phyloP scores from a whole-genome alignment of 257 asterid species.

The Solanum pinnatisectum region DNA sequence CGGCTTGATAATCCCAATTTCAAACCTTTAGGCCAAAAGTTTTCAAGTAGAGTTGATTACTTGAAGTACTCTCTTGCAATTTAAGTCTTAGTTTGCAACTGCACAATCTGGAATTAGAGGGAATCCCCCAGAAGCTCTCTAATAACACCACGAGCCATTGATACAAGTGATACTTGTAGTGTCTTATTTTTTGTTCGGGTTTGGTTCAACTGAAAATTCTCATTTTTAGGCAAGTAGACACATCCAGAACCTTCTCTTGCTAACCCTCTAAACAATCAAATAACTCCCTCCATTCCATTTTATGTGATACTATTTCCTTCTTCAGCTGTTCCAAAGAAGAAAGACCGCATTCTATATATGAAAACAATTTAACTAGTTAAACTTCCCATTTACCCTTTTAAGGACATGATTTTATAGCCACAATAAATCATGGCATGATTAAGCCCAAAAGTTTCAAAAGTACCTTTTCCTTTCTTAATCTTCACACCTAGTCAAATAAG shows the following conservation, averaged over 20 bases:
- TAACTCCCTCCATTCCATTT: neutral
- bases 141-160: neutral
- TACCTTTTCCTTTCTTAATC: neutral
- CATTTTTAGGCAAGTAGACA: neutral
- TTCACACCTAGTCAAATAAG: neutral
- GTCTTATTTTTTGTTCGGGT: neutral
- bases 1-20: neutral
- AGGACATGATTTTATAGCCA: neutral
- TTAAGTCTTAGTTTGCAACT: neutral
- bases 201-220: neutral
- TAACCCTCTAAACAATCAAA: neutral
- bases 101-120: neutral
- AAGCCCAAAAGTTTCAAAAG: neutral
- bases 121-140: neutral
- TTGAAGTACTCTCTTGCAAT: neutral
- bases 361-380: neutral
- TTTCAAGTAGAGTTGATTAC: neutral
- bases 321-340: neutral
- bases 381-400: neutral
- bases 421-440: neutral
- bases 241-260: neutral
- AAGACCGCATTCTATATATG: neutral
- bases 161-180: neutral
- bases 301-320: neutral
- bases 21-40: neutral